Evolutionary conservation across 305 asterid species (phyloP).

Genomic region (Euphrasia arctica): DNA sequence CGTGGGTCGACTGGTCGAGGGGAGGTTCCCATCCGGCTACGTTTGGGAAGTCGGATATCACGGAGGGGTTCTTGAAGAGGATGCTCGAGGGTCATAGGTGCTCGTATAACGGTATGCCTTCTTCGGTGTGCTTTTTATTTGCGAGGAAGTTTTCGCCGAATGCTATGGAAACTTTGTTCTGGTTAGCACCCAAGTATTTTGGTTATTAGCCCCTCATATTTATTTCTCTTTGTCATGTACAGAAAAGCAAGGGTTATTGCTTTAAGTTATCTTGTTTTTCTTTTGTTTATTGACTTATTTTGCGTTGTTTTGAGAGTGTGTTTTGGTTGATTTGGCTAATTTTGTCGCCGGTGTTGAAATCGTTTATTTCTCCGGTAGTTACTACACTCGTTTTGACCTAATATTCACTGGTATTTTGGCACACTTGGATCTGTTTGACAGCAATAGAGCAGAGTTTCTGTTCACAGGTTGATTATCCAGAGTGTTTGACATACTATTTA

Average conservation of each 20-base stretch:
- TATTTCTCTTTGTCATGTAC: not conserved
- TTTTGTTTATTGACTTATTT: not conserved
- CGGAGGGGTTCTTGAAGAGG: constrained; percentile 53
- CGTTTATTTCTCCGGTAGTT: constrained; percentile 5
- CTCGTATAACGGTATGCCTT: constrained; percentile 41
- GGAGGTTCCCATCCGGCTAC: constrained; percentile 98
- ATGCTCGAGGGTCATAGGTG: constrained; percentile 47
- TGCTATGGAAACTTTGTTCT: constrained; percentile 64
- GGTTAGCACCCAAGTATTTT: constrained; percentile 60
- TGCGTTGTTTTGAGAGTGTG: constrained; percentile 1
- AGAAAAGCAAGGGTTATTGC: not conserved
- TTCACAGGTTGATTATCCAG: not conserved
- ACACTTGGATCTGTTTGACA: not conserved
- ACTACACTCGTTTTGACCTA: not conserved
- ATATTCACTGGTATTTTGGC: not conserved
- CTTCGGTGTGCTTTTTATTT: constrained; percentile 58
- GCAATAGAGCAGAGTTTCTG: not conserved
- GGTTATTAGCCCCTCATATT: constrained; percentile 44
- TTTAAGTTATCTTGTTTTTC: not conserved
- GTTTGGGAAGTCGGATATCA: constrained; percentile 69
- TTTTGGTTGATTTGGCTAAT: constrained; percentile 2
- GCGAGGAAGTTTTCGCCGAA: constrained; percentile 91
- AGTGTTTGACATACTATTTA: too few relatives aligned
- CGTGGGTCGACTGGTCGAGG: constrained; percentile 96
- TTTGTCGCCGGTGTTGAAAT: constrained; percentile 15